Percentiles rank a stretch among this genome's conserved stretches.
phyloP scores from a whole-genome alignment of 148 eudicot genomes.

The Vaccinium myrtillus region DNA sequence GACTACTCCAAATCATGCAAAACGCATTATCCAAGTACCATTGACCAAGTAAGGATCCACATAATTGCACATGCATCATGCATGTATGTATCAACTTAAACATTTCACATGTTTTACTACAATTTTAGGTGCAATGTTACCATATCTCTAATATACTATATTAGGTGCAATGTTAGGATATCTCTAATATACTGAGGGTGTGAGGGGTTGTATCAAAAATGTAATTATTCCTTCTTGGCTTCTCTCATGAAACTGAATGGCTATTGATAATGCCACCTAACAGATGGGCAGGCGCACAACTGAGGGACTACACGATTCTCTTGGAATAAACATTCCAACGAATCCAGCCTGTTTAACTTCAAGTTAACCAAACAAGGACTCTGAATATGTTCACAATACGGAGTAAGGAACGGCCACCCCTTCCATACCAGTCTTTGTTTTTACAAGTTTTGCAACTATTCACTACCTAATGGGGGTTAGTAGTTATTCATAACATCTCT shows the following conservation, averaged over 20 bases:
- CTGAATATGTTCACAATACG: not conserved
- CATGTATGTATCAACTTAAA: not conserved
- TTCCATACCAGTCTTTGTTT: not conserved
- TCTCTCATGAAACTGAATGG: not conserved
- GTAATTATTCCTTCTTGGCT: not conserved
- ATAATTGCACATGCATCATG: no score
- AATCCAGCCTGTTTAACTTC: not conserved
- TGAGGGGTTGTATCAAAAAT: not conserved
- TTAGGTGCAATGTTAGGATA: no score
- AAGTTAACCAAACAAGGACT: not conserved
- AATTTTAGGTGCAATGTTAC: no score
- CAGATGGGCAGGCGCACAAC: not conserved
- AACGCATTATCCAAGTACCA: not conserved
- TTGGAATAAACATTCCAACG: not conserved
- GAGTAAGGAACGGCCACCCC: not conserved
- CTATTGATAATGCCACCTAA: not conserved
- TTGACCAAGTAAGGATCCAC: not conserved
- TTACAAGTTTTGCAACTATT: not conserved
- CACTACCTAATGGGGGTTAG: not conserved
- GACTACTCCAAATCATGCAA: not conserved
- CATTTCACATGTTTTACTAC: not conserved
- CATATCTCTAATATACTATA: no score
- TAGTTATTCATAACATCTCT: not conserved
- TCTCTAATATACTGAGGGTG: not conserved
- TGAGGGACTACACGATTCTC: not conserved